Evolutionary conservation across 129 eudicot species (phyloP).

Genomic region (Chrysanthemum lavandulifolium): DNA sequence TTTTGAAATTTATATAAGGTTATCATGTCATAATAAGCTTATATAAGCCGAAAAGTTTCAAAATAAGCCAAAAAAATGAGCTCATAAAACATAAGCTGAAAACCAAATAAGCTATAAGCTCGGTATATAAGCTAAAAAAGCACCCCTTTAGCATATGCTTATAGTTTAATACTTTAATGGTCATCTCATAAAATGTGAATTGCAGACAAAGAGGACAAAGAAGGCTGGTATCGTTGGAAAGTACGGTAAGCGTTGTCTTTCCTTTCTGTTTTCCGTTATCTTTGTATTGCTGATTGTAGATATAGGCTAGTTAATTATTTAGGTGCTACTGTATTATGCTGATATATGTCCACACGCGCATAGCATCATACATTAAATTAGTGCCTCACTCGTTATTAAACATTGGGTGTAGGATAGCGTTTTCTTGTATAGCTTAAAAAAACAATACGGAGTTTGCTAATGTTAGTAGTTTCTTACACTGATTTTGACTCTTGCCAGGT

Average conservation of each 20-base stretch:
- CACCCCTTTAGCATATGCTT: not conserved
- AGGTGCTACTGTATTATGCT: too few species aligned
- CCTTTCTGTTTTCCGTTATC: not conserved
- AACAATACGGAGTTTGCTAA: not conserved
- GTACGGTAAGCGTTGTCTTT: conserved; percentile 35
- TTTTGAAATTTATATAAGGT: too few species aligned
- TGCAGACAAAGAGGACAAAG: conserved; percentile 69
- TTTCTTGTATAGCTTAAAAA: too few species aligned
- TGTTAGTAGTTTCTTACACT: not conserved
- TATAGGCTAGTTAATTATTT: not conserved
- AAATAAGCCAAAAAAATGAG: too few species aligned
- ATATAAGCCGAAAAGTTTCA: too few species aligned
- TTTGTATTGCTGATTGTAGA: not conserved
- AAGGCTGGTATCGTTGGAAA: conserved; percentile 68
- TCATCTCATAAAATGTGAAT: not conserved
- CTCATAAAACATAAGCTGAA: too few species aligned
- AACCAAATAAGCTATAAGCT: not conserved
- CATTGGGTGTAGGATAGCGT: too few species aligned
- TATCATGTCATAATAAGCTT: too few species aligned
- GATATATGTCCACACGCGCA: too few species aligned
- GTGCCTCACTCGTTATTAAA: too few species aligned
- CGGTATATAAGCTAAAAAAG: not conserved
- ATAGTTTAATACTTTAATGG: too few species aligned
- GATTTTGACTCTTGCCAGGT: conserved; percentile 36
- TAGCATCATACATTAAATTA: too few species aligned